Percentiles rank a stretch among this genome's conserved stretches.
Conservation (phyloP, 1,139 yeast genomes). For the Scheffersomyces illinoinensis region DNA sequence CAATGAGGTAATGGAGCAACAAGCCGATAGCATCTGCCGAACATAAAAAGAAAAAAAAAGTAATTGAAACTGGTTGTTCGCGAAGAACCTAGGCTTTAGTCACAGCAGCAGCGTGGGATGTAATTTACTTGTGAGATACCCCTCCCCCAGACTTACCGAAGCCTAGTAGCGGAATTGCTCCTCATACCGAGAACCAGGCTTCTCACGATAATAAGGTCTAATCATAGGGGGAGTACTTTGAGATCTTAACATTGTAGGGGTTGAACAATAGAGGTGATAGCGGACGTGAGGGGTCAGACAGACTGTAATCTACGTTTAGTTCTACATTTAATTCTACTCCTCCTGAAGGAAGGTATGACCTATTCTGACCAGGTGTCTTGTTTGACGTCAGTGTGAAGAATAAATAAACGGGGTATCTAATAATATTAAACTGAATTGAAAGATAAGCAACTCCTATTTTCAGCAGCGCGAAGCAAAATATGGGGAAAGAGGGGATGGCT, state of each 20-base stretch:
- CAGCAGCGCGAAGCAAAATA: background rate
- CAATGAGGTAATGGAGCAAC: background rate
- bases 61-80: background rate
- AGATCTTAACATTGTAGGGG: background rate
- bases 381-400: background rate
- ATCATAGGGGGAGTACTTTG: background rate
- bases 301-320: background rate
- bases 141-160: background rate
- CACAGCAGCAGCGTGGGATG: background rate
- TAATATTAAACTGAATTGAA: background rate
- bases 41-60: background rate
- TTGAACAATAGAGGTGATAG: background rate
- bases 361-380: background rate
- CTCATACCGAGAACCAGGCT: background rate
- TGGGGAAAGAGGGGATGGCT: constrained; percentile 1
- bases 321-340: background rate
- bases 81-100: background rate
- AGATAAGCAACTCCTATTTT: background rate
- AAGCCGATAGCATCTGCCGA: background rate
- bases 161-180: background rate
- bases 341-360: background rate
- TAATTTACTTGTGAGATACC: background rate
- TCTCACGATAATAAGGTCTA: background rate
- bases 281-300: background rate
- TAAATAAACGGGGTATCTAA: background rate